Percentiles rank a stretch among this genome's conserved stretches.
Conservation (phyloP, 2,329 filamentous ascomycete genomes). For the Conoideocrella luteorostrata region DNA sequence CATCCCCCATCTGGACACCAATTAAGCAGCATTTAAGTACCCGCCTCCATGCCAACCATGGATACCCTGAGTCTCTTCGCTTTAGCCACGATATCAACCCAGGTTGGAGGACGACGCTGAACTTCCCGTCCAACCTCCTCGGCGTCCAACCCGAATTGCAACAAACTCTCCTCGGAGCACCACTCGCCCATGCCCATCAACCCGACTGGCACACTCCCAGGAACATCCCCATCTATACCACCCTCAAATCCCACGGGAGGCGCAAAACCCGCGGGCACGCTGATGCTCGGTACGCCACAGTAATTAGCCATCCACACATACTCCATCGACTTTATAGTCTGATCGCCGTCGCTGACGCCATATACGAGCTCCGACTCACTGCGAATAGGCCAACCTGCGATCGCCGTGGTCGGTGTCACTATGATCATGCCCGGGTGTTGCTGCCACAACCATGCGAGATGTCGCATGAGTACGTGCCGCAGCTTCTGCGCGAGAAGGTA, state of each 20-base stretch:
- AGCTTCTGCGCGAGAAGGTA: constrained; percentile 67
- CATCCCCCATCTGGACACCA: no score
- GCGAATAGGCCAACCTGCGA: constrained; percentile 63
- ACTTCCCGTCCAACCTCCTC: constrained; percentile 47
- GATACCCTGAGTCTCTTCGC: constrained; percentile 17
- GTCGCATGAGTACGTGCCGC: constrained; percentile 69
- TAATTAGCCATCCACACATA: constrained; percentile 84
- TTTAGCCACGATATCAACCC: constrained; percentile 49
- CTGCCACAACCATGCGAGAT: constrained; percentile 65
- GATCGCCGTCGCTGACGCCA: constrained; percentile 68
- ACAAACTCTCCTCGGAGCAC: constrained; percentile 56
- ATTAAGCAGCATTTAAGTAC: no score
- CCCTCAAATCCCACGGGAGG: constrained; percentile 50
- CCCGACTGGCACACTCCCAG: constrained; percentile 46
- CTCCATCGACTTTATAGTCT: constrained; percentile 68
- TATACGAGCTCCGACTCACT: constrained; percentile 52
- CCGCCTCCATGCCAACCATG: no score
- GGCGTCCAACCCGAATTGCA: constrained; percentile 50
- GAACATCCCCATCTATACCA: not conserved
- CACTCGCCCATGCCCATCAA: constrained; percentile 60
- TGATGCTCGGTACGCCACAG: constrained; percentile 68
- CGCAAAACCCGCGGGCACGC: constrained; percentile 67
- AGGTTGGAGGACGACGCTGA: constrained; percentile 43
- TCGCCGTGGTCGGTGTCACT: constrained; percentile 69
- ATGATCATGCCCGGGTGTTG: constrained; percentile 69